Base-by-base conservation (phyloP, 2,329 filamentous ascomycete genomes). In the Xylariaceae sp. region DNA sequence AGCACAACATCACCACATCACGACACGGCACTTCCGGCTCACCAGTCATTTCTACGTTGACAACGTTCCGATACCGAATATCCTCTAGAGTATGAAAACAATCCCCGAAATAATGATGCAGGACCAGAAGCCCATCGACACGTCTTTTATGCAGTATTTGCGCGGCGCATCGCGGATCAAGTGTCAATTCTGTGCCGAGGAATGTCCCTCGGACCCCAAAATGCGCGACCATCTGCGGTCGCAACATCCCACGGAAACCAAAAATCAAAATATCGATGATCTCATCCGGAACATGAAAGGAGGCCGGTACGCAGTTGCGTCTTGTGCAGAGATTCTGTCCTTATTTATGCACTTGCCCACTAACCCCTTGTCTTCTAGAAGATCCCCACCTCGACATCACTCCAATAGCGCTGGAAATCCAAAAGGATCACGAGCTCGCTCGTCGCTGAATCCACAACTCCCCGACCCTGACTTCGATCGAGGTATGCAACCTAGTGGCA, bases 391-490 rank as follows among this genome's bases (percentile, higher is more conserved):
- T 19, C 19, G 19, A 19, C 19, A 19, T 19, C 19, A 19, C 19
- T 19, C 19, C 19, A 19, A 19, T 19, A 19, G 19, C 19, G 19
- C 19, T 19, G 19, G 19, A 19, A 61, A 62, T 0, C 47, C 45
- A 2, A 64, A 55, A 43, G 54, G 63, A 40, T 65, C 63, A 31
- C 62, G 62, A 41, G 63, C 61, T 43, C 60, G 60, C 19, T 53
- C 54, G 42, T 53, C 37, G 29, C 55, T 56, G 30, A 47, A 52
- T 32, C 19, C 19, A 46, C 51, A 19, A n/a, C 19, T 7, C 11
- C 46, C 9, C 47, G 64, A 67, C 35, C 56, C 59, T 29, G 65
- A 67, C 12, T 67, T 66, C 27, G 29, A 26, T 46, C 57, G 62
- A 43, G 49, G 47, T 7, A 45, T 55, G 1, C 60, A 61, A 4